Percentiles rank a stretch among this genome's conserved stretches.
Conservation (phyloP, 495 filamentous ascomycete genomes). For the Neurospora sp. region DNA sequence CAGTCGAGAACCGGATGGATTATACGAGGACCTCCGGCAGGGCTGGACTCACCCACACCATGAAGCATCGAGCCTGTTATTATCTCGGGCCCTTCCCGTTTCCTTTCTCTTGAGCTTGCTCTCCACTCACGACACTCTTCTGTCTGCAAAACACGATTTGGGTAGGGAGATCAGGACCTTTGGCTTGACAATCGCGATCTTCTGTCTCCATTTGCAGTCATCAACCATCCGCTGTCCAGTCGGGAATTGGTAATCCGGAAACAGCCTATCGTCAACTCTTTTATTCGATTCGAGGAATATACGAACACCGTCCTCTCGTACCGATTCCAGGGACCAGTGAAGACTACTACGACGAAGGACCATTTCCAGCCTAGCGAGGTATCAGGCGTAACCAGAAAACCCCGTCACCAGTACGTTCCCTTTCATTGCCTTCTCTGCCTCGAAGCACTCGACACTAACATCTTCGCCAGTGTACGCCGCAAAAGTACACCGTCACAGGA, state of each 20-base stretch:
- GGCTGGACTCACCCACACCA: neutral
- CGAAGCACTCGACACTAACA: neutral
- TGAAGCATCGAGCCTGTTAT: neutral
- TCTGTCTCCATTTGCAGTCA: too few species aligned
- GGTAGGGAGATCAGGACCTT: too few species aligned
- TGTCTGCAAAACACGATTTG: neutral
- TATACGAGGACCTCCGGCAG: neutral
- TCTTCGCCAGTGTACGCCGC: constrained; percentile 10
- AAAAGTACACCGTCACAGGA: constrained; percentile 22
- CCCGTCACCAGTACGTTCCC: neutral
- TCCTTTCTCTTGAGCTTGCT: neutral
- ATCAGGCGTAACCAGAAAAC: neutral
- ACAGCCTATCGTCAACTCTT: too few species aligned
- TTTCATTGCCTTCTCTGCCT: neutral
- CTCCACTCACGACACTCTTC: neutral
- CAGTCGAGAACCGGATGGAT: neutral
- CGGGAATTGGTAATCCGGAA: too few species aligned
- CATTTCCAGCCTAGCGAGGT: neutral
- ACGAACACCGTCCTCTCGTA: neutral
- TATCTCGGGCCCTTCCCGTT: neutral
- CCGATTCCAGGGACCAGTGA: neutral
- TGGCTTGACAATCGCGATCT: too few species aligned
- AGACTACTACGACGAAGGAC: neutral
- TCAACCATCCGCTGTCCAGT: too few species aligned
- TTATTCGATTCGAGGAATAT: neutral